Base-by-base conservation (phyloP, 768 basidiomycete species). In the Suillus lakei region DNA sequence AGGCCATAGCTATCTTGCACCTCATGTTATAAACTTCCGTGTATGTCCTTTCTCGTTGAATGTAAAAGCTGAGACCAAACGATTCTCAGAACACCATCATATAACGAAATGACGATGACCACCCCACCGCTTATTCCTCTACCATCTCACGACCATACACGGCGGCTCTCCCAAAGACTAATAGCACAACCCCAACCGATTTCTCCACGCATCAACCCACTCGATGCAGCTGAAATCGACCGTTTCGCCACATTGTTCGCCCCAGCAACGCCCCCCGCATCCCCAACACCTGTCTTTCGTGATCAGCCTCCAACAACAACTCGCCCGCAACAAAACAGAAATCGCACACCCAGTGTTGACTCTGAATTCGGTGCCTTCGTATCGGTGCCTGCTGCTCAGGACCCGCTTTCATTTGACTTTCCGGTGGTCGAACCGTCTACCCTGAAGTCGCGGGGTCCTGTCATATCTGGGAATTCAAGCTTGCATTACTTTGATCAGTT, bases 361-460 rank as follows among this genome's bases (percentile, higher is more conserved):
- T 84, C 84, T 0, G 88, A 90, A 23, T 89, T 88, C 70, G 88
- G 88, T 12, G 78, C 86, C 0, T 89, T 90, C 60, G 85, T 90
- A 2, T 85, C 85, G 4, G 87, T 89, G 1, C 78, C 85, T 0
- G 76, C 83, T 0, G 70, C 78, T 10, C 83, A 88, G 41, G 86
- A 90, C 65, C 87, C 88, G 4, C 76, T 87, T 30, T 73, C 72
- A 48, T 73, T 53, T 18, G 44, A 59, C 32, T 63, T 50, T 21
- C 54, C 53, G 2, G 21, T 18, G 1, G 38, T 23, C 3, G 56
- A 58, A 26, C 38, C 36, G 18, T 23, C 16, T 26, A 2, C 56
- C 23, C 5, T n/a, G 34, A 56, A 56, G 8, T 18, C 60, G 18
- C 43, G 46, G 6, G 30, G 43, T 8, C 64, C 56, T 43, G 23